These are phyloP conservation scores for Plasmodium vivax DNA, from an alignment of 169 alveolate genomes.

Conservation along the genomic window DNA sequence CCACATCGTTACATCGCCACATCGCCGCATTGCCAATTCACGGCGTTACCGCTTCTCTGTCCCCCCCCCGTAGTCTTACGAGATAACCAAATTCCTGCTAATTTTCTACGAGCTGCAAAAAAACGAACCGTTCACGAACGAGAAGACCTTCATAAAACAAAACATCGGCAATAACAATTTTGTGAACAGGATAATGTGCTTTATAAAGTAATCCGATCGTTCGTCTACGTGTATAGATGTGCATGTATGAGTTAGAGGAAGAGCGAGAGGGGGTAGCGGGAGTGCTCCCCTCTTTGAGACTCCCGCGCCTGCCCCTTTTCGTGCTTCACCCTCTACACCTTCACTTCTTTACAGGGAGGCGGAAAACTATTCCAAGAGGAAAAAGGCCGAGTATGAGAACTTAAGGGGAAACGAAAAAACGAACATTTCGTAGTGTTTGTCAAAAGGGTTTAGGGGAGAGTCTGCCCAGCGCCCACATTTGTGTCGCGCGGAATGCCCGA, in stretches of 20 bases:
- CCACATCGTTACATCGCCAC: not conserved
- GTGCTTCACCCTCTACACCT: not conserved
- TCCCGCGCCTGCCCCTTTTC: not conserved
- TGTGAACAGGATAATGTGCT: constrained; percentile 71
- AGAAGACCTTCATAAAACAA: constrained; percentile 62
- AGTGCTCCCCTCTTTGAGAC: not conserved
- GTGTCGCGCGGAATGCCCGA: not conserved
- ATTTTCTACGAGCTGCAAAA: constrained; percentile 51
- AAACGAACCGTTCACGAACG: constrained; percentile 50
- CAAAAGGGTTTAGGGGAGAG: not conserved
- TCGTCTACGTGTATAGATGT: not conserved
- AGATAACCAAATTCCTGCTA: constrained; percentile 39
- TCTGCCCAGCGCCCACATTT: not conserved
- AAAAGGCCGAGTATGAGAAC: constrained; percentile 25
- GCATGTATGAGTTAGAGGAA: not conserved
- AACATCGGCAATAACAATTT: constrained; percentile 54
- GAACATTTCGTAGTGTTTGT: constrained; percentile 1
- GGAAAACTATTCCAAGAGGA: constrained; percentile 49
- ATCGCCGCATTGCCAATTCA: not conserved
- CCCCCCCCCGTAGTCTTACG: constrained; percentile 30
- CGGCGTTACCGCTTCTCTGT: not conserved
- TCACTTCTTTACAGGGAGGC: constrained; percentile 50
- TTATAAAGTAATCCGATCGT: constrained; percentile 53
- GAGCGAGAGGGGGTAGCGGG: not conserved
- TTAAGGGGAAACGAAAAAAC: constrained; percentile 11